Percentiles rank a stretch among this genome's conserved stretches.
Conservation (phyloP, 805 yeast species). For the Kluyveromyces dobzhanskii region DNA sequence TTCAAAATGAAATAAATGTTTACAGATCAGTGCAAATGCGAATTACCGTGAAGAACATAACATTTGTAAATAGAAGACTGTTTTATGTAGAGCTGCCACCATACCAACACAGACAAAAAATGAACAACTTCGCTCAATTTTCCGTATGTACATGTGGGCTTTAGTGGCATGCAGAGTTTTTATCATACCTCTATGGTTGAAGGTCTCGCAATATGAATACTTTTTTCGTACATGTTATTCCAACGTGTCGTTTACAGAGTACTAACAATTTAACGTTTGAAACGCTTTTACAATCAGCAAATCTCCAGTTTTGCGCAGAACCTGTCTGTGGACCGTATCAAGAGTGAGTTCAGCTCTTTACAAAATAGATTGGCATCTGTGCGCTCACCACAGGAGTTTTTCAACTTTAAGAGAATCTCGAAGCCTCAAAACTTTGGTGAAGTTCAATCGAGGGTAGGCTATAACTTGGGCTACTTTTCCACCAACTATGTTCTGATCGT, state of each 20-base stretch:
- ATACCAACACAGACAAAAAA: neutral
- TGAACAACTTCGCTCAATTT: constrained; percentile 1
- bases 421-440: constrained; percentile 89
- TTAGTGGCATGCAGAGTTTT: too few species aligned
- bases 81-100: too few species aligned
- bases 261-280: too few species aligned
- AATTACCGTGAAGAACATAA: too few species aligned
- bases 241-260: too few species aligned
- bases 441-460: constrained; percentile 78
- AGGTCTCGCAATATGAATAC: too few species aligned
- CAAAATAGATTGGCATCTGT: constrained; percentile 61
- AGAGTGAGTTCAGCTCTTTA: constrained; percentile 43
- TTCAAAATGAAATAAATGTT: too few species aligned
- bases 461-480: constrained; percentile 78
- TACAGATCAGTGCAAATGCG: too few species aligned
- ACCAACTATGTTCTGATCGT: constrained; percentile 78
- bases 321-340: constrained; percentile 25
- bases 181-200: too few species aligned
- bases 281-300: constrained; percentile 12
- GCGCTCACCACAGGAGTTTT: constrained; percentile 88
- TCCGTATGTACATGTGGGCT: neutral
- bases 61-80: too few species aligned
- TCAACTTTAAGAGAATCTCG: constrained; percentile 80
- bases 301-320: constrained; percentile 25
- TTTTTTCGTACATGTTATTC: too few species aligned